Percentiles rank a stretch among this genome's conserved stretches.
phyloP scores from a whole-genome alignment of 1,284 basidiomycete species.

The Rhodotorula glutinis region DNA sequence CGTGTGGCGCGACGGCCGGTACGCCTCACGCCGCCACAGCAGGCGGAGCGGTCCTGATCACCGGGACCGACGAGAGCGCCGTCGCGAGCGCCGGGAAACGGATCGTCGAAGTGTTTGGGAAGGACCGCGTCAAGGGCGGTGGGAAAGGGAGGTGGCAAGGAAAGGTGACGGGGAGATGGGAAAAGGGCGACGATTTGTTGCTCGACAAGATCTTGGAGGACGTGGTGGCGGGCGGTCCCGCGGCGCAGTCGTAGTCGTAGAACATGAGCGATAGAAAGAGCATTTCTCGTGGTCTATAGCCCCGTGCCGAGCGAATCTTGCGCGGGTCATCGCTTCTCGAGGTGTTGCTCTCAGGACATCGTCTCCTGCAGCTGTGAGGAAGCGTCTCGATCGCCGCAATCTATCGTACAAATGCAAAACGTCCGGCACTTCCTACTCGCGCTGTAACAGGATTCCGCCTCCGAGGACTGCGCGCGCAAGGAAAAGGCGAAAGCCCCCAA shows the following conservation, averaged over 20 bases:
- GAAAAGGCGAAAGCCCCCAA: no score
- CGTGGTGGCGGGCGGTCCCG: background rate
- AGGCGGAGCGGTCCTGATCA: conserved; percentile 34
- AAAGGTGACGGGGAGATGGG: conserved; percentile 36
- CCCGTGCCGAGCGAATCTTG: no score
- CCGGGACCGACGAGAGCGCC: conserved; percentile 21
- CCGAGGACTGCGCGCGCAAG: conserved; percentile 18
- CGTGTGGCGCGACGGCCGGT: conserved; percentile 52
- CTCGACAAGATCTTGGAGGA: conserved; percentile 13
- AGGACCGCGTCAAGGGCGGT: conserved; percentile 39
- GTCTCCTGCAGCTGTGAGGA: no score
- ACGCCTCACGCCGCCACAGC: conserved; percentile 16
- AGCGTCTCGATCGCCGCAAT: no score
- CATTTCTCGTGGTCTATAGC: no score
- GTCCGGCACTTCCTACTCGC: no score
- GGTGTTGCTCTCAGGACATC: no score
- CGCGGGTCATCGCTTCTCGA: no score
- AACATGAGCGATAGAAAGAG: background rate
- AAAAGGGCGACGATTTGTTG: conserved; percentile 19
- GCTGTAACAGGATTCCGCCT: conserved; percentile 31
- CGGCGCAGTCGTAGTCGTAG: background rate
- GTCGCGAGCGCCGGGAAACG: conserved; percentile 31
- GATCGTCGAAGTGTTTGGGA: conserved; percentile 21
- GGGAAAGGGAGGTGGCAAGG: conserved; percentile 44
- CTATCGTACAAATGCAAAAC: no score